Conservation (phyloP, 495 filamentous ascomycete species). For the Aeminium ludgeri region DNA sequence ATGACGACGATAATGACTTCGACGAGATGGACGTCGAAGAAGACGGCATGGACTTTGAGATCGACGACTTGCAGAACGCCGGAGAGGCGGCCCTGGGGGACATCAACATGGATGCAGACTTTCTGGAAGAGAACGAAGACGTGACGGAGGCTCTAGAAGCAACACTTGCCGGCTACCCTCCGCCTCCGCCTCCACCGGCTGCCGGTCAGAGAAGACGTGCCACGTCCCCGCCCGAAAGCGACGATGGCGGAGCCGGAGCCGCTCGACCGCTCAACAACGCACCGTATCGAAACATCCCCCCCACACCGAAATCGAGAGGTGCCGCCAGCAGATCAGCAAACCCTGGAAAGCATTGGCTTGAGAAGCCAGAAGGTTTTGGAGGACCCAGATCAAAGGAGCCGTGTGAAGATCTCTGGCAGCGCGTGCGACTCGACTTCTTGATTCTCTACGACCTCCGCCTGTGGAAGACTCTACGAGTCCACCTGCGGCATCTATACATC, state of each 20-base stretch:
- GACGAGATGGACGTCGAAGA: constrained; percentile 21
- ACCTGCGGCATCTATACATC: constrained; percentile 86
- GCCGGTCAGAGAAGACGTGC: constrained; percentile 20
- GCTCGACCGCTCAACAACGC: constrained; percentile 4
- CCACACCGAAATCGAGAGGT: constrained; percentile 21
- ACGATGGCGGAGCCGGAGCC: constrained; percentile 22
- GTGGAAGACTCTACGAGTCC: constrained; percentile 88
- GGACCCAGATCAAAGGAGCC: constrained; percentile 5
- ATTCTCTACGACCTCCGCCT: constrained; percentile 90
- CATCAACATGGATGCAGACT: constrained; percentile 41
- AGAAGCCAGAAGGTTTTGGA: constrained; percentile 42
- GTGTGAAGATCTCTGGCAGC: constrained; percentile 63
- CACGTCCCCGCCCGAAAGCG: constrained; percentile 36
- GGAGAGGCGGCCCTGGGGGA: constrained; percentile 27
- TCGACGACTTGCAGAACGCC: constrained; percentile 23
- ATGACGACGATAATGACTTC: constrained; percentile 23
- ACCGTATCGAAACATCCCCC: constrained; percentile 22
- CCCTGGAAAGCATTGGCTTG: constrained; percentile 69
- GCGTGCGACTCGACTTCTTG: constrained; percentile 85
- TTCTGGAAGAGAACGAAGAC: constrained; percentile 28
- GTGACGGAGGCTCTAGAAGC: constrained; percentile 44
- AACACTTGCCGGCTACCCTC: constrained; percentile 49
- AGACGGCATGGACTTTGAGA: constrained; percentile 16
- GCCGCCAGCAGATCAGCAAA: constrained; percentile 20
- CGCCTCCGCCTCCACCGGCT: constrained; percentile 48